These are phyloP conservation scores for Drechslerella stenobrocha DNA, from an alignment of 2,329 filamentous ascomycete genomes.

Conservation along the genomic window DNA sequence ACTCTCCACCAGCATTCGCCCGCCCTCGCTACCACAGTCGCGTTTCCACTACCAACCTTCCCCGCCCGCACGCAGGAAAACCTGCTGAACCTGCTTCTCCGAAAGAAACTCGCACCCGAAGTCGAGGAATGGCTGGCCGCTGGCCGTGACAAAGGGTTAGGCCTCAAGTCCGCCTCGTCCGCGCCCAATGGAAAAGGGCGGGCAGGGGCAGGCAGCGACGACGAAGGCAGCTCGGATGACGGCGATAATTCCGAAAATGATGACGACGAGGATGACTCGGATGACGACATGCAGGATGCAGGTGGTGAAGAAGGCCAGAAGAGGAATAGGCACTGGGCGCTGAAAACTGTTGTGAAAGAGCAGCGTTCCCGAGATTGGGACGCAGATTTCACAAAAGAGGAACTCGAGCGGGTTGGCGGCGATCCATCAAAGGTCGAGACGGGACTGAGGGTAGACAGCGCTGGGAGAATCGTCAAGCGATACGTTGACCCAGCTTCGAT, in stretches of 20 bases:
- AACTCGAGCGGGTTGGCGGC: conserved; percentile 19
- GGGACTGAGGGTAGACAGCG: conserved; percentile 24
- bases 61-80: conserved; percentile 58
- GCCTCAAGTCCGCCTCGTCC: conserved; percentile 11
- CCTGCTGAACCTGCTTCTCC: conserved; percentile 61
- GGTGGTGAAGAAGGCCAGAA: conserved; percentile 22
- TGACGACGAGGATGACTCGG: conserved; percentile 13
- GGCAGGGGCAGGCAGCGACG: conserved; percentile 7
- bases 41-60: conserved; percentile 62
- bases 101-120: conserved; percentile 64
- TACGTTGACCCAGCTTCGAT: conserved; percentile 22
- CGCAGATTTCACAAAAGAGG: conserved; percentile 44
- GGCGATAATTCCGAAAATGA: conserved; percentile 8
- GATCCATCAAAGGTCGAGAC: conserved; percentile 35
- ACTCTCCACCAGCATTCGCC: conserved; percentile 60
- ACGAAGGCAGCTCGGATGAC: conserved; percentile 9
- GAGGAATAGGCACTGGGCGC: conserved; percentile 34
- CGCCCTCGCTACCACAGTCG: conserved; percentile 60
- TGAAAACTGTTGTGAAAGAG: conserved; percentile 39
- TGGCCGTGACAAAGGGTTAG: conserved; percentile 54
- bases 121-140: conserved; percentile 65
- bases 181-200: conserved; percentile 14
- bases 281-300: conserved; percentile 39
- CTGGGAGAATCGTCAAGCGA: conserved; percentile 28
- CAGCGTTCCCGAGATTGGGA: conserved; percentile 40